Evolutionary conservation across 1,284 basidiomycete genomes (phyloP).

Genomic region (Moesziomyces parantarcticus): DNA sequence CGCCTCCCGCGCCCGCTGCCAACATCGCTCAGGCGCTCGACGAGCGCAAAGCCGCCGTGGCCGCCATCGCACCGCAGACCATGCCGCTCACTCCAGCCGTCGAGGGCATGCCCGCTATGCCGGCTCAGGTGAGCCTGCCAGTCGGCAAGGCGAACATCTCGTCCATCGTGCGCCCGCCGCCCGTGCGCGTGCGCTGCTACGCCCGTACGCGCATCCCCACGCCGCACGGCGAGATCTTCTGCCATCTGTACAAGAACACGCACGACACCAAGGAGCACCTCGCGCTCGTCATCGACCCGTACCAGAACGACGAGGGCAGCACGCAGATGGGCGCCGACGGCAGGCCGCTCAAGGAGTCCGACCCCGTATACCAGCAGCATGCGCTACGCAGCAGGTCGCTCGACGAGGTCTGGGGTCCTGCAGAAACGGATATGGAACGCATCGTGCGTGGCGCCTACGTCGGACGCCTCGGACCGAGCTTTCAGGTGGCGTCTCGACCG

Average conservation of each 20-base stretch:
- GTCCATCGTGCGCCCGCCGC: conserved; percentile 54
- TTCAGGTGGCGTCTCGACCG: conserved; percentile 72
- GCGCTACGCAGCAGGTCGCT: conserved; percentile 82
- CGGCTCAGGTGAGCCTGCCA: conserved; percentile 25
- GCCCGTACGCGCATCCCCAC: conserved; percentile 97
- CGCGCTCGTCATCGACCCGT: conserved; percentile 88
- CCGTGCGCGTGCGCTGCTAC: conserved; percentile 79
- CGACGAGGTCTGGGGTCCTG: conserved; percentile 84
- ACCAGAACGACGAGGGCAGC: conserved; percentile 54
- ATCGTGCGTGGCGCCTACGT: conserved; percentile 93
- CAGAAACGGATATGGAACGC: conserved; percentile 92
- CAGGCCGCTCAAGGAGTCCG: conserved; percentile 33
- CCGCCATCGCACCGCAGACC: conserved; percentile 5
- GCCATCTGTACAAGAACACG: conserved; percentile 91
- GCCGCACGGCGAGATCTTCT: conserved; percentile 90
- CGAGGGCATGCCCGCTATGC: conserved; percentile 14
- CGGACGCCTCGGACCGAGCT: conserved; percentile 78
- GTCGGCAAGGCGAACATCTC: conserved; percentile 37
- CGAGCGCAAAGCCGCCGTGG: conserved; percentile 39
- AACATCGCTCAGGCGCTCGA: conserved; percentile 34
- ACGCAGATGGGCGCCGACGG: conserved; percentile 29
- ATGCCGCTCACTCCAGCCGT: conserved; percentile 20
- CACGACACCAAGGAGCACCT: conserved; percentile 92
- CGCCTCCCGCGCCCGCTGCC: conserved; percentile 19
- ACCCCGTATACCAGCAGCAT: conserved; percentile 34